Percentiles rank a stretch among this genome's conserved stretches.
These are phyloP conservation scores for Nidularia pulvinata DNA, from an alignment of 768 basidiomycete genomes.

Conservation along the genomic window DNA sequence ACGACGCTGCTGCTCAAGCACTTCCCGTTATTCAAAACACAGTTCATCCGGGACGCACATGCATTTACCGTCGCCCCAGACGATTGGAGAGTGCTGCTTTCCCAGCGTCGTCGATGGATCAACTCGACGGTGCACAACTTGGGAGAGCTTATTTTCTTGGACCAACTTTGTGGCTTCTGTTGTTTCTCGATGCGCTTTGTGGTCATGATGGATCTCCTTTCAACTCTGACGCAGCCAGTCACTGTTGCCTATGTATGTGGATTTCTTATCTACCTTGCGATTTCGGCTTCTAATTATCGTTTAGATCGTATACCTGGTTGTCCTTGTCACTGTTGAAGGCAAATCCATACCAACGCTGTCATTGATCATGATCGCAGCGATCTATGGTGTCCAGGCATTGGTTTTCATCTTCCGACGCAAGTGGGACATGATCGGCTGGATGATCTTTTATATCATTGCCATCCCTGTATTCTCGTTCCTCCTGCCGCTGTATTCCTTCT, in stretches of 20 bases:
- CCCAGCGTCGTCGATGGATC: slow-evolving; percentile 99
- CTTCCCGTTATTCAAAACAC: slow-evolving; percentile 93
- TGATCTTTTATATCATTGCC: slow-evolving; percentile 94
- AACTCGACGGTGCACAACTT: slow-evolving; percentile 99
- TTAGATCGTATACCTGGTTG: slow-evolving; percentile 88
- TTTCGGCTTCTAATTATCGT: slow-evolving; percentile 8
- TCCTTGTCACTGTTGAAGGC: slow-evolving; percentile 67
- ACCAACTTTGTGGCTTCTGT: slow-evolving; percentile 94
- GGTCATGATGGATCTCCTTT: slow-evolving; percentile 95
- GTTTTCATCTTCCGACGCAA: slow-evolving; percentile 92
- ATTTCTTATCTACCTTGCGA: slow-evolving; percentile 4
- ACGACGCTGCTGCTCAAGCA: slow-evolving; percentile 96
- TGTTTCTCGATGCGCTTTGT: slow-evolving; percentile 99
- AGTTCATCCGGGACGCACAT: slow-evolving; percentile 93
- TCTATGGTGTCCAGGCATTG: slow-evolving; percentile 93
- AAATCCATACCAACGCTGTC: slow-evolving; percentile 78
- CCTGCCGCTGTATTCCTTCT: slow-evolving; percentile 95
- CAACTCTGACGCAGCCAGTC: slow-evolving; percentile 83
- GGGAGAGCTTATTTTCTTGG: slow-evolving; percentile 89
- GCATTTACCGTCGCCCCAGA: slow-evolving; percentile 96
- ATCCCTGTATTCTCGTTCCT: slow-evolving; percentile 94
- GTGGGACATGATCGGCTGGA: slow-evolving; percentile 99
- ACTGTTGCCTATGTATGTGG: slow-evolving; percentile 85
- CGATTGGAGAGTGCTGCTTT: slow-evolving; percentile 91
- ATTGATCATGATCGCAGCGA: slow-evolving; percentile 89